Evolutionary conservation across 2,329 filamentous ascomycete species (phyloP).

Genomic region (Paecilomyces niveus): DNA sequence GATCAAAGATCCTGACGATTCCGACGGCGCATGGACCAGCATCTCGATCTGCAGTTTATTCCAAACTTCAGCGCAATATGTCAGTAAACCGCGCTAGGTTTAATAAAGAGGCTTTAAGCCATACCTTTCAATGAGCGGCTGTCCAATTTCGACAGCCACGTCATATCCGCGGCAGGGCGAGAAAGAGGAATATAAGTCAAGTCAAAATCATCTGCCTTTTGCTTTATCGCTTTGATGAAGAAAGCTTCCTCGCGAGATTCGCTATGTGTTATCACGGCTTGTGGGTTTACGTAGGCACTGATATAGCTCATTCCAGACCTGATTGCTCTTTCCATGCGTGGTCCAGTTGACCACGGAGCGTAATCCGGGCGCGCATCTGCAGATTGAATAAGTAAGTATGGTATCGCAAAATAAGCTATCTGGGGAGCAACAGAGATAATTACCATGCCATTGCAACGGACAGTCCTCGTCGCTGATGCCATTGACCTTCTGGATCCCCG

Average conservation of each 20-base stretch:
- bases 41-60: constrained; percentile 73
- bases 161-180: constrained; percentile 51
- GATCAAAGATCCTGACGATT: constrained; percentile 66
- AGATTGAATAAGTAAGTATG: constrained; percentile 1
- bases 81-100: constrained; percentile 5
- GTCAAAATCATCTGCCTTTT: constrained; percentile 45
- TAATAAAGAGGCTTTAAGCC: constrained; percentile 3
- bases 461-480: constrained; percentile 64
- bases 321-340: constrained; percentile 59
- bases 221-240: constrained; percentile 56
- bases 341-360: constrained; percentile 60
- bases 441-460: constrained; percentile 55
- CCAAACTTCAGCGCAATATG: constrained; percentile 53
- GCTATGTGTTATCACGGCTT: constrained; percentile 67
- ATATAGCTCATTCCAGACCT: constrained; percentile 64
- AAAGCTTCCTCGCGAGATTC: constrained; percentile 59
- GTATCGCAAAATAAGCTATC: neutral
- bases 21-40: constrained; percentile 66
- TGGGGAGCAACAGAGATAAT: constrained; percentile 41
- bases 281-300: constrained; percentile 66
- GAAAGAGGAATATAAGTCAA: constrained; percentile 72
- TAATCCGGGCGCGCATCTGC: constrained; percentile 68
- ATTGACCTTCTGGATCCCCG: constrained; percentile 67
- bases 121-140: constrained; percentile 60
- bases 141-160: constrained; percentile 75